Conservation (phyloP, 2,329 filamentous ascomycete genomes). For the Botryotinia calthae region DNA sequence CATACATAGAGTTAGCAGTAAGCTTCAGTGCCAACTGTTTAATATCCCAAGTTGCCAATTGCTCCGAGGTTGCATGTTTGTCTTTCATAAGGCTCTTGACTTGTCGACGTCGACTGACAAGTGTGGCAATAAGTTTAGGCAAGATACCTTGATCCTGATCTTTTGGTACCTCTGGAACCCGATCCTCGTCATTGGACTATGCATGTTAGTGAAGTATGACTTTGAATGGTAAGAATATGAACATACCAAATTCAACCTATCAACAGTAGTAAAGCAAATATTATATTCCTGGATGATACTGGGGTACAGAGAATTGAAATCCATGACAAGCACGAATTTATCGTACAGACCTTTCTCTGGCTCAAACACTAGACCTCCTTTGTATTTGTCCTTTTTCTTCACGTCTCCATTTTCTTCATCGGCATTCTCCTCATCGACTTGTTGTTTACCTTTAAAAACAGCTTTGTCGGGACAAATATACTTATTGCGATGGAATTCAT, state of each 20-base stretch:
- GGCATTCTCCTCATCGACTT: constrained; percentile 66
- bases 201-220: constrained; percentile 28
- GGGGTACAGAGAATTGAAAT: constrained; percentile 98
- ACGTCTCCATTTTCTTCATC: constrained; percentile 70
- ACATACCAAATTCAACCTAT: constrained; percentile 69
- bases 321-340: constrained; percentile 98
- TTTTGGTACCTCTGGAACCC: constrained; percentile 80
- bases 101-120: constrained; percentile 83
- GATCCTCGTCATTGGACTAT: constrained; percentile 75
- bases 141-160: constrained; percentile 81
- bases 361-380: constrained; percentile 97
- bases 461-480: constrained; percentile 98
- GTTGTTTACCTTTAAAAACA: constrained; percentile 71
- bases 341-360: constrained; percentile 97
- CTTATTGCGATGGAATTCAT: constrained; percentile 95
- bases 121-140: constrained; percentile 84
- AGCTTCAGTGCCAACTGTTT: constrained; percentile 96
- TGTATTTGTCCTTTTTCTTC: constrained; percentile 99
- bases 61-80: constrained; percentile 78
- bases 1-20: constrained; percentile 99
- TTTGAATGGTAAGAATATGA: not conserved
- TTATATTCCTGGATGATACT: constrained; percentile 99
- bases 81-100: constrained; percentile 98
- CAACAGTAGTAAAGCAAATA: constrained; percentile 98
- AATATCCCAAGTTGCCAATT: constrained; percentile 94